Conservation (phyloP, 805 yeast genomes). For the Pichia exigua region DNA sequence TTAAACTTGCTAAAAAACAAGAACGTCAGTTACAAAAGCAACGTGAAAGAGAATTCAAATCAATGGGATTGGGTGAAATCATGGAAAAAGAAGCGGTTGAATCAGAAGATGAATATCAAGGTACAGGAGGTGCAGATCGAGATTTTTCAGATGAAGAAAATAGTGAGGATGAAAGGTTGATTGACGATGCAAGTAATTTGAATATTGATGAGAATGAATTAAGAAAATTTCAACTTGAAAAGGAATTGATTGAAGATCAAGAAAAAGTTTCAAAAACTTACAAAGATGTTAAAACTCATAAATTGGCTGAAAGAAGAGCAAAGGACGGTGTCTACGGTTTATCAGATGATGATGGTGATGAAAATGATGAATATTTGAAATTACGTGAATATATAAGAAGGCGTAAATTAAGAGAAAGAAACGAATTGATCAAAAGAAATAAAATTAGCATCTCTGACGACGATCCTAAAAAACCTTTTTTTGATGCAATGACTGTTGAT, state of each 20-base stretch:
- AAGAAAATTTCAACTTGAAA: constrained; percentile 49
- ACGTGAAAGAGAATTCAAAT: constrained; percentile 45
- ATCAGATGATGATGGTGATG: constrained; percentile 69
- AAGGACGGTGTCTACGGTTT: constrained; percentile 46
- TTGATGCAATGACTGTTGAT: constrained; percentile 12
- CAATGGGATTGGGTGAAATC: constrained; percentile 49
- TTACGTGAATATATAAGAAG: constrained; percentile 8
- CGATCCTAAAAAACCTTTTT: constrained; percentile 13
- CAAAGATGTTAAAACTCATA: constrained; percentile 67
- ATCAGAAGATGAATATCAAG: constrained; percentile 85
- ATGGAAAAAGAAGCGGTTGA: constrained; percentile 82
- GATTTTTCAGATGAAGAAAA: constrained; percentile 51
- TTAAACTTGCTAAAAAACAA: constrained; percentile 19
- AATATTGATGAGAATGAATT: constrained; percentile 52
- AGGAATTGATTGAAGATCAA: constrained; percentile 55
- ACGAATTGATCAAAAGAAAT: constrained; percentile 33
- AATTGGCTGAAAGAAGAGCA: constrained; percentile 51
- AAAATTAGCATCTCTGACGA: constrained; percentile 3
- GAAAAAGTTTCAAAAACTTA: constrained; percentile 57
- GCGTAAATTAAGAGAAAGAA: constrained; percentile 26
- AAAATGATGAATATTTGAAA: constrained; percentile 4
- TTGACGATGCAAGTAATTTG: constrained; percentile 58
- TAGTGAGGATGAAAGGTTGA: constrained; percentile 71
- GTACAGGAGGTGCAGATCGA: constrained; percentile 68
- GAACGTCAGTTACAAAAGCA: constrained; percentile 20